These are phyloP conservation scores for Adiantum capillusveneris DNA, from an alignment of 75 land plant genomes.

Conservation along the genomic window DNA sequence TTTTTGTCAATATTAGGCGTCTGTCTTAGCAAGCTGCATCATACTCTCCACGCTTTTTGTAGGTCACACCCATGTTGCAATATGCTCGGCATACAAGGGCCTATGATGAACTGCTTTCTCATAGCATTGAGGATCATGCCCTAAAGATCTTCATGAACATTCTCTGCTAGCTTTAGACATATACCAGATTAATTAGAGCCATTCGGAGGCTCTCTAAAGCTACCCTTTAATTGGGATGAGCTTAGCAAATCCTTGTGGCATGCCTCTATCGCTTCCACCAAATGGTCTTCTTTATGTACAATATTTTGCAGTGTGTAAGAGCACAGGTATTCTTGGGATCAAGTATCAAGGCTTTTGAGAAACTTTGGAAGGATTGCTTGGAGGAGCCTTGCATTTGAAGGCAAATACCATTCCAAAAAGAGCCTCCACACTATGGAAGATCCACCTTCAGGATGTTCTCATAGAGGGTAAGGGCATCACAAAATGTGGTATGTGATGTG, in stretches of 20 bases:
- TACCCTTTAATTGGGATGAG: constrained; percentile 71
- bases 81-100: constrained; percentile 99
- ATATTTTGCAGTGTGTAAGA: constrained; percentile 80
- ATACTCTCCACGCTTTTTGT: constrained; percentile 90
- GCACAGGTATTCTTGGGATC: constrained; percentile 94
- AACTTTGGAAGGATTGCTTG: constrained; percentile 69
- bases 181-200: constrained; percentile 94
- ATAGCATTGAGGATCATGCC: constrained; percentile 76
- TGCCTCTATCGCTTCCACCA: constrained; percentile 90
- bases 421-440: constrained; percentile 64
- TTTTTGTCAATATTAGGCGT: constrained; percentile 96
- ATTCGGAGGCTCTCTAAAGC: constrained; percentile 93
- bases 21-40: constrained; percentile 62
- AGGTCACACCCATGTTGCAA: constrained; percentile 98
- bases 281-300: constrained; percentile 86
- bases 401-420: constrained; percentile 95
- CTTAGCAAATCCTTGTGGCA: constrained; percentile 80
- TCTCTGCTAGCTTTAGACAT: constrained; percentile 91
- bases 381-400: constrained; percentile 65
- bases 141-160: constrained; percentile 92
- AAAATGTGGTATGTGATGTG: constrained; percentile 73
- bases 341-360: constrained; percentile 56
- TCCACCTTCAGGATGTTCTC: constrained; percentile 66
- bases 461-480: constrained; percentile 71
- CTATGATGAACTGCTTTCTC: constrained; percentile 92